Evolutionary conservation across 106 monocot species (phyloP).

Genomic region (Gastrodia elata): DNA sequence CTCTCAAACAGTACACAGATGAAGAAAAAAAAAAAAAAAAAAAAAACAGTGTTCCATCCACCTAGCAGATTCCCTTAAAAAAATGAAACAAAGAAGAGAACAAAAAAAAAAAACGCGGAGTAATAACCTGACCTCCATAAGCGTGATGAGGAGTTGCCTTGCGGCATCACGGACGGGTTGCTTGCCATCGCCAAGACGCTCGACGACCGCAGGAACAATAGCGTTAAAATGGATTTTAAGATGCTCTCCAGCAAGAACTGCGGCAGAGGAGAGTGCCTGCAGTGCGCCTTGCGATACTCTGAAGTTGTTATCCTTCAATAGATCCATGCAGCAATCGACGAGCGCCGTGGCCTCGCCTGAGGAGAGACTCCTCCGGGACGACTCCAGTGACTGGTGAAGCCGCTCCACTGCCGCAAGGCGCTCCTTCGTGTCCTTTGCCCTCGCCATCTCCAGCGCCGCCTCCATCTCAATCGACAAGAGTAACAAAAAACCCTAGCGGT

Average conservation of each 20-base stretch:
- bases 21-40: too few species aligned
- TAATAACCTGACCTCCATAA: constrained; percentile 79
- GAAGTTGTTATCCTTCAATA: constrained; percentile 85
- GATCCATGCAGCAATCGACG: constrained; percentile 94
- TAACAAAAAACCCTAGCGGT: constrained; percentile 6
- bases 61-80: too few species aligned
- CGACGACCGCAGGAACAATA: constrained; percentile 77
- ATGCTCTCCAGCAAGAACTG: constrained; percentile 88
- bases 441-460: constrained; percentile 87
- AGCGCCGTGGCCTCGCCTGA: constrained; percentile 62
- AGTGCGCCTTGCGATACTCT: constrained; percentile 90
- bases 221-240: constrained; percentile 91
- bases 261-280: constrained; percentile 83
- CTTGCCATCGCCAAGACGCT: constrained; percentile 92
- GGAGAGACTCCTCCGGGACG: constrained; percentile 42
- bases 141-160: constrained; percentile 79
- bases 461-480: constrained; percentile 41
- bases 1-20: too few species aligned
- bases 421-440: constrained; percentile 93
- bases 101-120: not conserved
- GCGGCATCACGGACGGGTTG: constrained; percentile 97
- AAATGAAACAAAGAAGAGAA: not conserved
- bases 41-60: too few species aligned
- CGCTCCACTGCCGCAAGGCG: constrained; percentile 96
- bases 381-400: constrained; percentile 81